Evolutionary conservation across 352 stramenopile genomes (phyloP).

Genomic region (Pythium diclinum): DNA sequence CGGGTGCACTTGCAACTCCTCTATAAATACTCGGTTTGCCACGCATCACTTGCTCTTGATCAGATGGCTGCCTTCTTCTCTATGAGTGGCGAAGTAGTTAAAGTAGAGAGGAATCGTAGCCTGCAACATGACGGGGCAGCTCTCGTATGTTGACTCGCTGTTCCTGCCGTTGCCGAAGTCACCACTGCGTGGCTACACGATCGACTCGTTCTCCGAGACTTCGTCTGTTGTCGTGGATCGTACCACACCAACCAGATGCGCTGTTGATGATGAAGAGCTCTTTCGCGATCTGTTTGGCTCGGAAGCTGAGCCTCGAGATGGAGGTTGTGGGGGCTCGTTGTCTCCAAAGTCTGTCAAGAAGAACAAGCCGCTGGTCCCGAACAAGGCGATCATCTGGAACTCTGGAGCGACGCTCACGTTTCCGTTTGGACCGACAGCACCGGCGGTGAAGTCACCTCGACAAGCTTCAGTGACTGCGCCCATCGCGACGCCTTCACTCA

Average conservation of each 20-base stretch:
- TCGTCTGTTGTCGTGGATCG: slow-evolving; percentile 38
- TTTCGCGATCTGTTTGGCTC: slow-evolving; percentile 63
- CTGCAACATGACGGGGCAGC: not conserved
- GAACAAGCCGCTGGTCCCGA: slow-evolving; percentile 5
- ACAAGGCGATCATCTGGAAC: slow-evolving; percentile 19
- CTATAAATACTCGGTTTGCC: not conserved
- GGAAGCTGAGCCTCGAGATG: slow-evolving; percentile 24
- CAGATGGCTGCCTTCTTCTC: not conserved
- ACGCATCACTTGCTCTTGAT: not conserved
- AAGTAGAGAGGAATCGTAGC: too few species aligned
- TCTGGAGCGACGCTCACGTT: slow-evolving; percentile 19
- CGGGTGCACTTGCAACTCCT: not conserved
- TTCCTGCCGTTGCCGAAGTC: not conserved
- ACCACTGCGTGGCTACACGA: slow-evolving; percentile 32
- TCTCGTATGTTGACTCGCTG: slow-evolving; percentile 4
- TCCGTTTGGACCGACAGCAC: slow-evolving; percentile 10
- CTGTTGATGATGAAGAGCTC: slow-evolving; percentile 56
- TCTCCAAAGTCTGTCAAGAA: not conserved
- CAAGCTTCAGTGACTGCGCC: not conserved
- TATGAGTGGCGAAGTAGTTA: not conserved
- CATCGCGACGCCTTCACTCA: slow-evolving; percentile 18
- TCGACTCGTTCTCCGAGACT: slow-evolving; percentile 58
- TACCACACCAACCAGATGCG: slow-evolving; percentile 25
- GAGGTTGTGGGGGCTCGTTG: not conserved
- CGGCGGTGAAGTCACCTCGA: slow-evolving; percentile 6